phyloP scores from a whole-genome alignment of 768 basidiomycete genomes.

The Neoboletus subvelutipes region DNA sequence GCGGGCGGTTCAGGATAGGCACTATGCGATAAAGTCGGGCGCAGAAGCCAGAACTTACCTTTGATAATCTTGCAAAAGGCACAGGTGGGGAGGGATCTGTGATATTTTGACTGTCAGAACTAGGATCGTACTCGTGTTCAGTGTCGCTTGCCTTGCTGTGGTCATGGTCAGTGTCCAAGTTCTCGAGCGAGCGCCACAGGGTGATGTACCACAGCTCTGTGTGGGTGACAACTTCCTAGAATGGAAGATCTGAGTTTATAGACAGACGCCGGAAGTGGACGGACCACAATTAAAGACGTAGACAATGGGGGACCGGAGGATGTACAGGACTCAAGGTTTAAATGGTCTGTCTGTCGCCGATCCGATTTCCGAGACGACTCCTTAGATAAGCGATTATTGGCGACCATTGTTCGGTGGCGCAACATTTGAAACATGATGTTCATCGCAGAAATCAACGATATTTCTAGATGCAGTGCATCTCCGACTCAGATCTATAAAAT shows the following conservation, averaged over 20 bases:
- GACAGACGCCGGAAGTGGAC: not conserved
- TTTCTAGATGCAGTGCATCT: too few relatives aligned
- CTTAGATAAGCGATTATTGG: too few relatives aligned
- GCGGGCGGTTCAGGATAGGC: not conserved
- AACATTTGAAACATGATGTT: too few relatives aligned
- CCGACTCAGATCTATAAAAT: too few relatives aligned
- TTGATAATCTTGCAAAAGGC: constrained; percentile 94
- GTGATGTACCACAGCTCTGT: too few relatives aligned
- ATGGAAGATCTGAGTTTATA: not conserved
- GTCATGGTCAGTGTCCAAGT: not conserved
- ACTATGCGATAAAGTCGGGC: not conserved
- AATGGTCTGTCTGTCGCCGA: too few relatives aligned
- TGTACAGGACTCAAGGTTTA: too few relatives aligned
- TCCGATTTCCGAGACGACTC: too few relatives aligned
- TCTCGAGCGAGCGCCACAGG: not conserved
- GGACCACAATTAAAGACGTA: too few relatives aligned
- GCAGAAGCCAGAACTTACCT: constrained; percentile 41
- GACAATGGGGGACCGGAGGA: too few relatives aligned
- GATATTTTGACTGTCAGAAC: not conserved
- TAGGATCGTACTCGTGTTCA: not conserved
- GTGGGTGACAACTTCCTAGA: not conserved
- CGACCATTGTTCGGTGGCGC: too few relatives aligned
- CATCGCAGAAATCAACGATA: too few relatives aligned
- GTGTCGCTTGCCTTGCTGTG: constrained; percentile 10
- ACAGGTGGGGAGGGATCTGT: constrained; percentile 59